phyloP scores from a whole-genome alignment of 306 rosid species.

The Cicer judaicum region DNA sequence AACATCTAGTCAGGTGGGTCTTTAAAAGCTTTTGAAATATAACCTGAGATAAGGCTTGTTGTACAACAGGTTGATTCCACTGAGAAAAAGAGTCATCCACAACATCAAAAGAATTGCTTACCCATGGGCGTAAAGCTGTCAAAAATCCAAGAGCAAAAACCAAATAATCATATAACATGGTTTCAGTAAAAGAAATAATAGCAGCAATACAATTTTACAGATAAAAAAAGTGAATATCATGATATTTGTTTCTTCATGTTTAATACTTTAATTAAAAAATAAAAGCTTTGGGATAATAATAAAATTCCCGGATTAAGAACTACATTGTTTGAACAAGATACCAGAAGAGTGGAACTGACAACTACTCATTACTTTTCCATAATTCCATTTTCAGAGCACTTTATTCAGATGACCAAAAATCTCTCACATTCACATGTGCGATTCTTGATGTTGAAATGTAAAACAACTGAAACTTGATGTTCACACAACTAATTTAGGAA shows the following conservation, averaged over 20 bases:
- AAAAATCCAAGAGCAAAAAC: conserved; percentile 42
- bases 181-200: conserved; percentile 7
- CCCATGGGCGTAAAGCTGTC: conserved; percentile 83
- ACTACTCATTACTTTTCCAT: conserved; percentile 28
- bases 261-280: conserved; percentile 6
- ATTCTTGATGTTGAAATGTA: not conserved
- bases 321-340: conserved; percentile 28
- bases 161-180: conserved; percentile 37
- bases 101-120: conserved; percentile 65
- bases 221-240: conserved; percentile 10
- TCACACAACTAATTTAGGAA: conserved; percentile 10
- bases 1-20: conserved; percentile 23
- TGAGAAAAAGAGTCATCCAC: conserved; percentile 79
- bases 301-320: conserved; percentile 3
- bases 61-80: conserved; percentile 87
- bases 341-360: conserved; percentile 2
- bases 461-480: conserved; percentile 3
- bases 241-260: conserved; percentile 7
- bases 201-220: conserved; percentile 3
- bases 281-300: not conserved
- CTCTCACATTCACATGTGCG: conserved; percentile 13
- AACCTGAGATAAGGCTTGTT: conserved; percentile 91
- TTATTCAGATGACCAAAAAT: not conserved
- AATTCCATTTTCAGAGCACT: conserved; percentile 12
- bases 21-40: conserved; percentile 25